phyloP scores from a whole-genome alignment of 306 rosid species.

The Pyrus bretschneideri region DNA sequence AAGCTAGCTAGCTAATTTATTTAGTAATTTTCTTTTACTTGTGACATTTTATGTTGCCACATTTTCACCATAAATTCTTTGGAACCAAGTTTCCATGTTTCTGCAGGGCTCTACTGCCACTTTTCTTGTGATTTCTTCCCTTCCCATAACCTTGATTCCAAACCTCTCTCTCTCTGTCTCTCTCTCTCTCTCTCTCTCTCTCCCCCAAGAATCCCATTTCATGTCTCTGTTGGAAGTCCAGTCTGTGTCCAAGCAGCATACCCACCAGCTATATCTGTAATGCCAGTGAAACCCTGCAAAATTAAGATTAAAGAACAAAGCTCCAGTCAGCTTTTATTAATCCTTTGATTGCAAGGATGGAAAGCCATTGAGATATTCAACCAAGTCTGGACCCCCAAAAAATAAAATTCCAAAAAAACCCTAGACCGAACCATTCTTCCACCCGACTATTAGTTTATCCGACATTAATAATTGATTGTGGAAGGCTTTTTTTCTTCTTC shows the following conservation, averaged over 20 bases:
- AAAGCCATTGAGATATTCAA: not conserved
- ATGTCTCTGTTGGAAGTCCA: slow-evolving; percentile 61
- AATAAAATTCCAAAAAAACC: not conserved
- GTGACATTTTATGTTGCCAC: not conserved
- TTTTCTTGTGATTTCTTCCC: not conserved
- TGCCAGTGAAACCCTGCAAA: slow-evolving; percentile 61
- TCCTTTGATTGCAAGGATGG: not conserved
- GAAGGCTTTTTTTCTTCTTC: too few species aligned
- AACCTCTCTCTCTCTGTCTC: not conserved
- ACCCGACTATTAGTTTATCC: too few species aligned
- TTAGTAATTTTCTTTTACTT: not conserved
- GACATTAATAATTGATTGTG: not conserved
- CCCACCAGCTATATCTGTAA: slow-evolving; percentile 91
- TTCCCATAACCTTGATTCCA: not conserved
- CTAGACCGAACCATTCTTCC: not conserved
- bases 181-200: not conserved
- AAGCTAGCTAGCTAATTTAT: not conserved
- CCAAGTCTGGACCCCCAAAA: not conserved
- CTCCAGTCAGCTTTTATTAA: not conserved
- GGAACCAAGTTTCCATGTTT: not conserved
- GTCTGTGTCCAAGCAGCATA: slow-evolving; percentile 74
- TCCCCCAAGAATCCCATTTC: slow-evolving; percentile 14
- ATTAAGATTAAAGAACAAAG: not conserved
- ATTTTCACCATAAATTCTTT: not conserved
- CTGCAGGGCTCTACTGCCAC: not conserved